A percentile compares a stretch with the other conserved stretches of the same genome.
phyloP scores from a whole-genome alignment of 495 filamentous ascomycete species.

The Penicillium antarcticum region DNA sequence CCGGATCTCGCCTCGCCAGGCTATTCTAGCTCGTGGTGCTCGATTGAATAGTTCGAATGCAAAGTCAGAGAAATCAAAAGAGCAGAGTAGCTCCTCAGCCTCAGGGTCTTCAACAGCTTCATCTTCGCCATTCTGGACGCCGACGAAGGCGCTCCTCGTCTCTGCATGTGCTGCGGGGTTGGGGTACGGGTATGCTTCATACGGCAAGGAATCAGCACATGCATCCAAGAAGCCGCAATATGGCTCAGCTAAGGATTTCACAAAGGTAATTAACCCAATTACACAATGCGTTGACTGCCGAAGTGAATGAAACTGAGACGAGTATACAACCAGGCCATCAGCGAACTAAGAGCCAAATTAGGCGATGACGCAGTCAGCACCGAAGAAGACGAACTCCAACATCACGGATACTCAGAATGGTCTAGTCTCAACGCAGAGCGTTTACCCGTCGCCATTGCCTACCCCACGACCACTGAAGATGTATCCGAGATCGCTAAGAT shows the following conservation, averaged over 20 bases:
- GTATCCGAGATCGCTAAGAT: constrained; percentile 76
- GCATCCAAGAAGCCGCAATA: constrained; percentile 28
- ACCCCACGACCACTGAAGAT: constrained; percentile 74
- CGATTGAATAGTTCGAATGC: constrained; percentile 22
- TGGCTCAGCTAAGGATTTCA: constrained; percentile 39
- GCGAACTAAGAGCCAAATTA: constrained; percentile 55
- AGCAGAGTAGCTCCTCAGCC: constrained; percentile 4
- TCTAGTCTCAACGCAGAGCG: constrained; percentile 76
- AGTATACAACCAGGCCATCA: constrained; percentile 49
- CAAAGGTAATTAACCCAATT: constrained; percentile 26
- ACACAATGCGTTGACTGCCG: constrained; percentile 13
- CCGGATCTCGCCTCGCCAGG: constrained; percentile 10
- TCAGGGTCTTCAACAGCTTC: constrained; percentile 14
- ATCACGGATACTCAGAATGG: constrained; percentile 89
- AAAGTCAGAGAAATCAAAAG: neutral
- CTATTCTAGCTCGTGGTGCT: constrained; percentile 6
- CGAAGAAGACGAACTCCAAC: constrained; percentile 75
- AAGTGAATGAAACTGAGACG: constrained; percentile 25
- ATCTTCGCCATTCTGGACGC: constrained; percentile 27
- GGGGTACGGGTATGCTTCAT: constrained; percentile 34
- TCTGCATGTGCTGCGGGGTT: constrained; percentile 35
- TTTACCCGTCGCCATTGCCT: constrained; percentile 76
- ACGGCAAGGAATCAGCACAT: constrained; percentile 12
- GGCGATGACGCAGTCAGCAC: constrained; percentile 74
- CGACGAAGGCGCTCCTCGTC: constrained; percentile 26